Evolutionary conservation across 768 basidiomycete genomes (phyloP), one percentile per base, ranked within the genome.

Genomic region (Tricholoma matsutake): DNA sequence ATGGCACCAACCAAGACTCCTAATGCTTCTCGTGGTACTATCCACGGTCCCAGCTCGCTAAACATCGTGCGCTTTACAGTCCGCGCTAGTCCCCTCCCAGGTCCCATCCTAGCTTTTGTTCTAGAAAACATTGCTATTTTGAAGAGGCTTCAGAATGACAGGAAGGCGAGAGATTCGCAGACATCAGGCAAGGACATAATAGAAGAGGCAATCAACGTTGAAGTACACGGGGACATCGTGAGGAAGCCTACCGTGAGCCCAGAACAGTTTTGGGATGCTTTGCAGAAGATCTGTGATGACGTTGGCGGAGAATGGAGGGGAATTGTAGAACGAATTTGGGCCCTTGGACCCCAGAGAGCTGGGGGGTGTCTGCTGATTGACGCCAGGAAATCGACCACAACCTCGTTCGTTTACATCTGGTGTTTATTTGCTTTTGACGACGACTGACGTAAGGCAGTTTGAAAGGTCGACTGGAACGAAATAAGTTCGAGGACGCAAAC

Each of bases 301-400:
- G 85, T 81, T 3, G 96, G 93, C 14, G 92, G 91, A 3, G 94
- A 98, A 64, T 99, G 97, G 97, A 73, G 71, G 4, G 85, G 83
- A 43, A 69, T 93, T 10, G 78, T 76, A 0, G 89, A 94, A 56
- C 81, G 76, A 57, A 83, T 96, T 2, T 96, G 94, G 94, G 86
- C 91, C 18, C 95, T 98, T 73, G 97, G 97, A 0, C 96, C 96
- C 0, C 90, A 91, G 65, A 77, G 86, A 57, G 86, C 89, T 18
- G 96, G 96, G 0, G 87, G 90, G 9, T 97, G 96, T 71, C 69
- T 99, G 10, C 76, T 99, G 10, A 78, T 98, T 16, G 96, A 99
- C 72, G 75, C 78, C 9, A 81, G 90, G 59, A 78, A 81, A 56
- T 75, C 77, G 39, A 72, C 65, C 20, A 54, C 71, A 43, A 71